phyloP scores from a whole-genome alignment of 805 yeast genomes.

The Candida coleopterorum region DNA sequence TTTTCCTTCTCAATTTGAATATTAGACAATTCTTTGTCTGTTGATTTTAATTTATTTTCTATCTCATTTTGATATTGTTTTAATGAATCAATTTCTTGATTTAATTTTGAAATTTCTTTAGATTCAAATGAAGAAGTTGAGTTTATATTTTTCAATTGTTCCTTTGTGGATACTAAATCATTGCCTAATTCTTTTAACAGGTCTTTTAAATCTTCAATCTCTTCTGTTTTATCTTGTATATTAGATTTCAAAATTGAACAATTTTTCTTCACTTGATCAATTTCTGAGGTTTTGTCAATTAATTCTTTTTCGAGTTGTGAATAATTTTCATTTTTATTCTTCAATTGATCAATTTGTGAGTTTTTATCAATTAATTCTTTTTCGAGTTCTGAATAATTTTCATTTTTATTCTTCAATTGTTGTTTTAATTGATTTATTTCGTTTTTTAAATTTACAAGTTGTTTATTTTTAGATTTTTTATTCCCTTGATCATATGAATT shows the following conservation, averaged over 20 bases:
- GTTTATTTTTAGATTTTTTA: constrained; percentile 3
- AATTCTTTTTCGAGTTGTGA: no score
- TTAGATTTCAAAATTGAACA: constrained; percentile 18
- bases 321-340: constrained; percentile 6
- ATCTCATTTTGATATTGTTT: constrained; percentile 8
- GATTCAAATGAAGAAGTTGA: background rate
- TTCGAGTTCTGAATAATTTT: background rate
- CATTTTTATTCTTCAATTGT: background rate
- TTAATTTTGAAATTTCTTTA: background rate
- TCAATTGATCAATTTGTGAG: background rate
- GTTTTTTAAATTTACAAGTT: background rate
- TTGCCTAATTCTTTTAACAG: constrained; percentile 75
- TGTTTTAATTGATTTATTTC: constrained; percentile 4
- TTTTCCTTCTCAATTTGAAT: constrained; percentile 34
- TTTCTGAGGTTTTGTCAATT: background rate
- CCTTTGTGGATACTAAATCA: constrained; percentile 69
- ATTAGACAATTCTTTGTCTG: constrained; percentile 20
- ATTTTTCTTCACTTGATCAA: constrained; percentile 1
- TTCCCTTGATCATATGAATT: background rate
- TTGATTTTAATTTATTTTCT: constrained; percentile 14
- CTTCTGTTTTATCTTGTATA: constrained; percentile 47
- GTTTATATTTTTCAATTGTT: constrained; percentile 41
- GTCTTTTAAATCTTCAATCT: constrained; percentile 66
- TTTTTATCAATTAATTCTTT: background rate
- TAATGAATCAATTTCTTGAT: background rate